phyloP scores from a whole-genome alignment of 257 asterid genomes.

The Rhazya stricta region DNA sequence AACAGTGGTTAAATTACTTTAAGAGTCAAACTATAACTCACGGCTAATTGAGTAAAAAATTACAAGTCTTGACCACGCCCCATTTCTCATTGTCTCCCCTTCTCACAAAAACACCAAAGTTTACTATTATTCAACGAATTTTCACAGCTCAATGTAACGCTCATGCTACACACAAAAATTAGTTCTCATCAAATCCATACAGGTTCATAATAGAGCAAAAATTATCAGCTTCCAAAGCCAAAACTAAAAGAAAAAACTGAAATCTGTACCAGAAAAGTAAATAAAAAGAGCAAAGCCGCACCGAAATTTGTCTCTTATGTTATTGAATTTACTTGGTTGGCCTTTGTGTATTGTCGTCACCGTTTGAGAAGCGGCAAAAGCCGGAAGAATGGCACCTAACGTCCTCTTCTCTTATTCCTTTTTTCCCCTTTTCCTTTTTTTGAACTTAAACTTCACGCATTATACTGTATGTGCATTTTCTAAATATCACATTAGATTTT shows the following conservation, averaged over 20 bases:
- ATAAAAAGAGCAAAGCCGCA: slow-evolving; percentile 21
- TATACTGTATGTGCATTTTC: too few species aligned
- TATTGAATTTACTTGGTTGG: too few species aligned
- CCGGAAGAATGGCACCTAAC: too few species aligned
- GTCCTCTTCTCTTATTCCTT: too few species aligned
- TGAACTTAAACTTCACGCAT: too few species aligned
- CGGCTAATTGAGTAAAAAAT: neutral
- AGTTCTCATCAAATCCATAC: neutral
- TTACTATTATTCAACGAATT: neutral
- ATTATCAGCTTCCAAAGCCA: neutral
- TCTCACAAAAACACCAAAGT: neutral
- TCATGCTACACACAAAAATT: neutral
- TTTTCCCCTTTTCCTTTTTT: too few species aligned
- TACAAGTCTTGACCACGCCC: neutral
- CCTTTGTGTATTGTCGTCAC: too few species aligned
- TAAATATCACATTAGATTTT: too few species aligned
- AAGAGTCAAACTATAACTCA: neutral
- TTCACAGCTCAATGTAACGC: neutral
- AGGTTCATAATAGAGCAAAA: neutral
- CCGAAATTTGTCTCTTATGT: too few species aligned
- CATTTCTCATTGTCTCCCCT: neutral
- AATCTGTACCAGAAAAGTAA: neutral
- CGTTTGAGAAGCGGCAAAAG: too few species aligned
- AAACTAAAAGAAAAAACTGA: neutral
- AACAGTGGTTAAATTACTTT: neutral